Conservation (phyloP, 495 filamentous ascomycete genomes). For the Hypoxylon perforatum region DNA sequence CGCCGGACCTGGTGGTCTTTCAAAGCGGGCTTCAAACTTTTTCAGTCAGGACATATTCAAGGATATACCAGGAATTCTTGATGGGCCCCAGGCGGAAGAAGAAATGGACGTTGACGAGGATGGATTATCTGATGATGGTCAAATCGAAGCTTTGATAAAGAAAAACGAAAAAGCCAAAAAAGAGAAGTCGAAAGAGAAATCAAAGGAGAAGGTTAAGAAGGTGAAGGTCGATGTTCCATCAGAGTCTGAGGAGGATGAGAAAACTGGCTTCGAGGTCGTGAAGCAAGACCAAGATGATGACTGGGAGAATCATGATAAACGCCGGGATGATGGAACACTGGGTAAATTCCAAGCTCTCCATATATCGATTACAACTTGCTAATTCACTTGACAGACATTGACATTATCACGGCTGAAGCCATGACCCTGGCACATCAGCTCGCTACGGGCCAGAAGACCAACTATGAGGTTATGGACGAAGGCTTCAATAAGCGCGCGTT, state of each 20-base stretch:
- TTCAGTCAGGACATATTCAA: conserved; percentile 97
- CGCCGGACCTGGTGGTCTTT: conserved; percentile 66
- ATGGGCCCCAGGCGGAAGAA: conserved; percentile 56
- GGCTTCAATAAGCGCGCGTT: conserved; percentile 92
- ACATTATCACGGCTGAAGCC: conserved; percentile 98
- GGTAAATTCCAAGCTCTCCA: conserved; percentile 59
- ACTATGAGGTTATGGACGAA: conserved; percentile 83
- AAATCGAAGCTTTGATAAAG: conserved; percentile 15
- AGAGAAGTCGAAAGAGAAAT: conserved; percentile 42
- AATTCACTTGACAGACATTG: conserved; percentile 75
- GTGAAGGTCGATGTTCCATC: conserved; percentile 37
- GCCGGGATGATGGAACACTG: conserved; percentile 72
- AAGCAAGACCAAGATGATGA: conserved; percentile 66
- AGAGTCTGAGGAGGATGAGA: conserved; percentile 55
- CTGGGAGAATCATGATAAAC: conserved; percentile 75
- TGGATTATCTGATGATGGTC: conserved; percentile 41
- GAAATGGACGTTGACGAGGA: conserved; percentile 66
- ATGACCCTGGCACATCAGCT: conserved; percentile 98
- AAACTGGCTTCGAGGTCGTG: conserved; percentile 66
- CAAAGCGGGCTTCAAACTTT: conserved; percentile 85
- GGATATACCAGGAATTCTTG: conserved; percentile 71
- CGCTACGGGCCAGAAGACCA: conserved; percentile 83
- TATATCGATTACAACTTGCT: conserved; percentile 27
- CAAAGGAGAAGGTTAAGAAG: conserved; percentile 43
- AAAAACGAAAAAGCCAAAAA: conserved; percentile 32